Evolutionary conservation across 805 yeast genomes (phyloP), one percentile per base, ranked within the genome.

Genomic region (Candida ficus): DNA sequence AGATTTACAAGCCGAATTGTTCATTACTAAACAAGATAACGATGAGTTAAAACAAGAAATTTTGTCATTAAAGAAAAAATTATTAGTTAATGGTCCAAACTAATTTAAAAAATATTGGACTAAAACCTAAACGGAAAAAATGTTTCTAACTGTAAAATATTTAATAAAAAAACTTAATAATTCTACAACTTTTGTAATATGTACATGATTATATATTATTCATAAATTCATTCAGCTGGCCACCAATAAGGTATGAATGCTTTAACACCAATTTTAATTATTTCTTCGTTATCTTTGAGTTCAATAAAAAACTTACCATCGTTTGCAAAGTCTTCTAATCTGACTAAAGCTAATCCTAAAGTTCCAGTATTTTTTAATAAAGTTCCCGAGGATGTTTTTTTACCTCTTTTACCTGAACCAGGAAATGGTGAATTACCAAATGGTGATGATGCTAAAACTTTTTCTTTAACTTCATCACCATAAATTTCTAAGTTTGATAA

Each of bases 1-100:
- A 52, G 95, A 88, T 52, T 64, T 88, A 51, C 85, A 86, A 54
- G 95, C 95, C 4, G 95, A 87, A 57, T 67, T 88, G 48, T 83
- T 75, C 53, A 83, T 88, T 41, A 73, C 83, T 48, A 80, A 79
- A 53, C 91, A 87, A 62, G 96, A 88, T 62, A 73, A 95, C 48
- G 93, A 88, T 55, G 83, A 80, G 51, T 66, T 85, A 58, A 81
- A 78, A 54, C 83, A 78, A 18, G 79, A 71, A 43, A 75, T 80
- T 13, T 57, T 76, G 25, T 52, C 67, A 0, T 63, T 82, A 56
- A 81, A 82, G 62, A 83, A 82, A 57, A 75, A 75, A 50, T 61
- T 82, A 44, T 60, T 57, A 37, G 50, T 44, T 13, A 47, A 44
- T 14, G 37, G 17, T n/a, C 4, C 16, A 9, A 11, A 17, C 13